These are phyloP conservation scores for Musa troglodytarum DNA, from an alignment of 176 grass and related monocot species.

Conservation along the genomic window DNA sequence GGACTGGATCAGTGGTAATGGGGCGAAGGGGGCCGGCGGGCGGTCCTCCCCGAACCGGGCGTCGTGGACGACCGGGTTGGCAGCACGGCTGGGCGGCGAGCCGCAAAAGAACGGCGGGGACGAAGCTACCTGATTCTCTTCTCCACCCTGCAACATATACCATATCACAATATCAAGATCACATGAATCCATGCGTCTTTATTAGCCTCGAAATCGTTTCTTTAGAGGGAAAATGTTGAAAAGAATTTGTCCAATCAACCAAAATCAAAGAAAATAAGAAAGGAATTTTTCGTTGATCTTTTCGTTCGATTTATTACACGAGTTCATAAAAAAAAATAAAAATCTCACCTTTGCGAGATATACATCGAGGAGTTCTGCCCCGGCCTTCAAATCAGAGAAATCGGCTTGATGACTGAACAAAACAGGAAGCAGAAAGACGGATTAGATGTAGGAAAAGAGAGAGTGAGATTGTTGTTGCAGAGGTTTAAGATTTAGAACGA, in stretches of 20 bases:
- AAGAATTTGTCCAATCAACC: no score
- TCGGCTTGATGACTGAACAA: slow-evolving; percentile 6
- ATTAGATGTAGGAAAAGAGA: not conserved
- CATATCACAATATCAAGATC: not conserved
- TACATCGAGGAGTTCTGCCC: slow-evolving; percentile 8
- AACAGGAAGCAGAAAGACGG: not conserved
- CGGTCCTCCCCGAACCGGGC: slow-evolving; percentile 19
- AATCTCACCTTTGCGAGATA: slow-evolving; percentile 14
- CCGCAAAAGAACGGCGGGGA: slow-evolving; percentile 24
- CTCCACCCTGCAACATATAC: slow-evolving; percentile 8
- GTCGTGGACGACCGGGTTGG: slow-evolving; percentile 24
- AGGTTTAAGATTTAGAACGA: not conserved
- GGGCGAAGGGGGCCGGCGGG: not conserved
- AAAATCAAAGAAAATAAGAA: no score
- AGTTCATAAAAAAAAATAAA: not conserved
- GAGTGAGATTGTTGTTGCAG: not conserved
- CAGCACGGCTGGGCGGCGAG: slow-evolving; percentile 16
- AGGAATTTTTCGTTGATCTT: no score
- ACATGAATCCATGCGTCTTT: no score
- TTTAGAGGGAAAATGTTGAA: no score
- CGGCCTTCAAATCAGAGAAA: slow-evolving; percentile 11
- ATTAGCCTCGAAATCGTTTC: no score
- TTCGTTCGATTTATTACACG: not conserved
- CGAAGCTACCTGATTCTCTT: slow-evolving; percentile 3
- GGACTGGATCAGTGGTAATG: not conserved